phyloP scores from a whole-genome alignment of 2,329 filamentous ascomycete genomes.

The Verticillium nubilum region DNA sequence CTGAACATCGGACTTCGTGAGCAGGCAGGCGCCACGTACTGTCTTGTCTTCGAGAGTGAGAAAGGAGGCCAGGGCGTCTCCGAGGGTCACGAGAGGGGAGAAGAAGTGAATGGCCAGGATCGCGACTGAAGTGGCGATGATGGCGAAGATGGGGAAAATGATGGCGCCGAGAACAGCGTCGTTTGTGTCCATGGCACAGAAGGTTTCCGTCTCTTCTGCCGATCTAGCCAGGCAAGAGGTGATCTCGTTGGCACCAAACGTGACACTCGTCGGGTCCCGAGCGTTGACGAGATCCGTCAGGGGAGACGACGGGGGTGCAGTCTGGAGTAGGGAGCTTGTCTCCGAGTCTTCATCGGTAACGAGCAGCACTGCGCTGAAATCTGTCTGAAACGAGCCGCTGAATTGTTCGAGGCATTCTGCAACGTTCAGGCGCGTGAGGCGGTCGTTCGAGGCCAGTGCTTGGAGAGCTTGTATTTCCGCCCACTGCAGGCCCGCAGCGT shows the following conservation, averaged over 20 bases:
- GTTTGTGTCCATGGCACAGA: slow-evolving; percentile 37
- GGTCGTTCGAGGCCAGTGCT: slow-evolving; percentile 19
- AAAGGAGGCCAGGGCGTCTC: slow-evolving; percentile 46
- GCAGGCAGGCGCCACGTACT: slow-evolving; percentile 37
- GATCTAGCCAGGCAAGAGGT: slow-evolving; percentile 26
- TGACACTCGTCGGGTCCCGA: slow-evolving; percentile 34
- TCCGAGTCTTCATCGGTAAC: slow-evolving; percentile 19
- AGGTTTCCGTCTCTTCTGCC: slow-evolving; percentile 10
- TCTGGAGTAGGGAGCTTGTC: slow-evolving; percentile 26
- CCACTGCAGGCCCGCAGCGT: slow-evolving; percentile 26
- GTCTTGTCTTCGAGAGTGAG: slow-evolving; percentile 37
- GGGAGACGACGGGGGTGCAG: slow-evolving; percentile 18
- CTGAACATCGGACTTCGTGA: slow-evolving; percentile 40
- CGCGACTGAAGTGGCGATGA: slow-evolving; percentile 24
- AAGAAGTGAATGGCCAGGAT: slow-evolving; percentile 25
- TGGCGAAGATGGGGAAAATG: slow-evolving; percentile 34
- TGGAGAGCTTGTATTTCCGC: slow-evolving; percentile 29
- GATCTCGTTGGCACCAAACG: slow-evolving; percentile 30
- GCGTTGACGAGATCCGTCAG: slow-evolving; percentile 25
- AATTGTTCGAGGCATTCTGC: slow-evolving; percentile 25
- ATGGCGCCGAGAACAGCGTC: slow-evolving; percentile 35
- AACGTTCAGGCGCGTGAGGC: slow-evolving; percentile 24
- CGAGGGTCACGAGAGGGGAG: slow-evolving; percentile 41
- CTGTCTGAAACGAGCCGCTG: slow-evolving; percentile 21
- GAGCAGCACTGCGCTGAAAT: slow-evolving; percentile 27